phyloP scores from a whole-genome alignment of 257 asterid genomes.

The Solanum arcanum region DNA sequence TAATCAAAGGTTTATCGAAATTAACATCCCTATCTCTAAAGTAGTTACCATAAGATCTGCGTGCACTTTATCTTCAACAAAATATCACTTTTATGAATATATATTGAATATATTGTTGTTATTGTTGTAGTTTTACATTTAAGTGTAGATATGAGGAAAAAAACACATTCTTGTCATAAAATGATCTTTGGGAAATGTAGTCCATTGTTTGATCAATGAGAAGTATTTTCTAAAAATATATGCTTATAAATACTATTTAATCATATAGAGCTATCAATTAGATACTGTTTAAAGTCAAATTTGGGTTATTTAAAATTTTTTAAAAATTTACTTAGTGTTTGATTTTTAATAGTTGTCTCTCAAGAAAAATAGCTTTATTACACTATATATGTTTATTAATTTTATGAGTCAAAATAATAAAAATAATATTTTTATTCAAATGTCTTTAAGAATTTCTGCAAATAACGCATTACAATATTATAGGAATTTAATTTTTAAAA shows the following conservation, averaged over 20 bases:
- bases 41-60: too few relatives aligned
- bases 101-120: too few relatives aligned
- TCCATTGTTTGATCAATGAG: background rate
- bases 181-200: background rate
- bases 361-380: background rate
- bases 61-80: too few relatives aligned
- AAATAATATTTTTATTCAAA: too few relatives aligned
- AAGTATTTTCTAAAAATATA: background rate
- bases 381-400: too few relatives aligned
- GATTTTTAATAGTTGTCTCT: background rate
- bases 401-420: too few relatives aligned
- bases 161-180: background rate
- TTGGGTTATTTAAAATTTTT: background rate
- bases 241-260: background rate
- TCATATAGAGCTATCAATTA: background rate
- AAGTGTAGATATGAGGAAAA: background rate
- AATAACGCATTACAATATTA: background rate
- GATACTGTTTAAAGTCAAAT: background rate
- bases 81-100: too few relatives aligned
- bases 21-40: too few relatives aligned
- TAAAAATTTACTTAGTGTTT: background rate
- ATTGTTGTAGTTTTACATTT: background rate
- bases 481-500: too few relatives aligned
- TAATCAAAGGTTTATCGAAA: background rate
- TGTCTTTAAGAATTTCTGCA: accelerated